Base-by-base conservation (phyloP, 805 yeast species). In the Yamadazyma nakazawae region DNA sequence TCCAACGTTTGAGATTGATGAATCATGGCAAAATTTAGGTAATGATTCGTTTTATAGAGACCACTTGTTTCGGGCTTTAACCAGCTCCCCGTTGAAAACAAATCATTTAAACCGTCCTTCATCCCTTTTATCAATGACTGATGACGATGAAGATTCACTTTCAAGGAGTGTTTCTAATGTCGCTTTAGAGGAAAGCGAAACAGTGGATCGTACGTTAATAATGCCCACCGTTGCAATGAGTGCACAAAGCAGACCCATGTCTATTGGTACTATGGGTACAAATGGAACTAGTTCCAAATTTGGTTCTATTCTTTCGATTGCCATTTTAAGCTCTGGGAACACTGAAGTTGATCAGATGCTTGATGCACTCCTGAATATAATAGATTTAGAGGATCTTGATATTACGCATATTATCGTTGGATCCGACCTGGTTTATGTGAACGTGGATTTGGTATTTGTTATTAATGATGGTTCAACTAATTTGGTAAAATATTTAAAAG, bases 181-280 rank as follows among this genome's bases (percentile, higher is more conserved):
- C 6, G 63, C 68, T 69, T 68, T 69, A 5, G 69, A 70, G 50
- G 75, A 71, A 42, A 68, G 74, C 0, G 75, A 70, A 37, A 74
- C 69, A 47, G 74, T 38, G 36, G 45, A 26, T 37, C 42, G 13
- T 44, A 51, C 24, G 45, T 57, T 71, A 54, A 64, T 70, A 11
- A 70, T 71, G 76, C 76, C 76, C 9, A 49, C 18, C 54, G 55
- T 52, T 28, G 24, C 44, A 7, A 39, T 45, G 40, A 21, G 16
- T 26, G 49, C 30, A 42, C 16, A 26, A 25, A 25, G 41, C 3
- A 25, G 25, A 14, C 17, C 19, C n/a, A 16, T 26, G 21, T 24
- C 41, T 25, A 11, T 11, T 28, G 11, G 9, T 28, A 11, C 32
- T 28, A 10, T 12, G 3, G 12, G n/a, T 13, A 13, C 32, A 9